Base-by-base conservation (phyloP, 495 filamentous ascomycete species). In the Tuber calosporum region DNA sequence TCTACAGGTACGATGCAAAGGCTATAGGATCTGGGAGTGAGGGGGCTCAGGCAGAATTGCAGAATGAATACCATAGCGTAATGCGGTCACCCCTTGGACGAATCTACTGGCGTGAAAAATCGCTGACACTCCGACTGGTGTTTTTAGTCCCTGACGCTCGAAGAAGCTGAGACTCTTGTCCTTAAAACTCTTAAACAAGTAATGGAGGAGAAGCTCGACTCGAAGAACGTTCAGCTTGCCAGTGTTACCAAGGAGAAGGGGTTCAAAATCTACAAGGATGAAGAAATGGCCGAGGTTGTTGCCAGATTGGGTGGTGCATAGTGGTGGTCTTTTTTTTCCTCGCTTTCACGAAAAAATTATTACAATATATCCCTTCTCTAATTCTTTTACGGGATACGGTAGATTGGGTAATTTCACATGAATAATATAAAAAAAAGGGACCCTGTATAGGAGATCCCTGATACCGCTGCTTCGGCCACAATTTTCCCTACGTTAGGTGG, bases 121-220 rank as follows among this genome's bases (percentile, higher is more conserved):
- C 39, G 39, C 79, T 82, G 45, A 81, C 74, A 69, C 34, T 43
- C 30, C 43, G 11, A 1, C 30, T 17, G 53, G 11, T 15, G 19
- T 67, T 26, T 72, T 22, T 45, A 90, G 86, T 97, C 94, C 67
- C 87, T 99, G 77, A 97, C 94, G 70, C 91, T 99, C 74, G 85
- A 87, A 68, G 95, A 99, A 83, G 95, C 95, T 34, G 95, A 99
- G 84, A 92, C 93, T 3, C 85, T 99, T 77, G 96, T 98, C 42
- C 86, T 99, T 78, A 97, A 97, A 89, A 99, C 95, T 48, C 84
- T 99, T 83, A 99, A 99, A 87, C 95, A 99, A 85, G 95, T 99
- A 70, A 99, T 99, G 95, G 95, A 99, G 85, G 95, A 99, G 89
- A 99, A 98, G 86, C 88, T 99, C 70, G 95, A 99, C 82, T 87